These are phyloP conservation scores for Dipteronia dyeriana DNA, from an alignment of 345 rosid genomes.

Conservation along the genomic window DNA sequence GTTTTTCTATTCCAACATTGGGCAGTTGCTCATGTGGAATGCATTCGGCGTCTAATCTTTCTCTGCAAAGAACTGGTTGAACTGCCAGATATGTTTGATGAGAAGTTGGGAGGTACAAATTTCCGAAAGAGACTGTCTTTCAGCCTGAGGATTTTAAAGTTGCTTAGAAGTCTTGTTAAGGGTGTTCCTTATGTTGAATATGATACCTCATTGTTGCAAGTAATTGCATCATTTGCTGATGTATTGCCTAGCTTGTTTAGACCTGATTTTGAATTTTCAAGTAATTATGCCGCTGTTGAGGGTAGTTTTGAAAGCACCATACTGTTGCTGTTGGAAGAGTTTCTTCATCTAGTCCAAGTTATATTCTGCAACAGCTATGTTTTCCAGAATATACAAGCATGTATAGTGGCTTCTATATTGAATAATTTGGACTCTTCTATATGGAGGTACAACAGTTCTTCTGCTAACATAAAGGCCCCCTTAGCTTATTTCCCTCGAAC, in stretches of 20 bases:
- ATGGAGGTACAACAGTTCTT: slow-evolving; percentile 68
- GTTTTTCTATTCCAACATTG: slow-evolving; percentile 73
- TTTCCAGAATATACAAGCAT: slow-evolving; percentile 70
- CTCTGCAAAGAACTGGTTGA: slow-evolving; percentile 63
- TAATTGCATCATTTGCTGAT: slow-evolving; percentile 68
- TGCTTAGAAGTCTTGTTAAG: slow-evolving; percentile 66
- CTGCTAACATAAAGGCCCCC: slow-evolving; percentile 57
- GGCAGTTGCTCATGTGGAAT: slow-evolving; percentile 72
- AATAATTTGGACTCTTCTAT: slow-evolving; percentile 64
- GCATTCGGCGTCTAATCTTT: slow-evolving; percentile 57
- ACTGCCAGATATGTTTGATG: slow-evolving; percentile 55
- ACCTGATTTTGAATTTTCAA: slow-evolving; percentile 60
- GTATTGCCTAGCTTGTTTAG: slow-evolving; percentile 58
- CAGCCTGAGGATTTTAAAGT: slow-evolving; percentile 74
- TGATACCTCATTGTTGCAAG: slow-evolving; percentile 60
- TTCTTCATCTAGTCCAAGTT: slow-evolving; percentile 71
- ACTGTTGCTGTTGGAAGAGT: slow-evolving; percentile 73
- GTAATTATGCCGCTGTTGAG: slow-evolving; percentile 54
- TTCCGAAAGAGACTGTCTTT: slow-evolving; percentile 56
- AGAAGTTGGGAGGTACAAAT: slow-evolving; percentile 53
- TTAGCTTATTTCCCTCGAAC: slow-evolving; percentile 76
- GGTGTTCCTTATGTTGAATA: slow-evolving; percentile 62
- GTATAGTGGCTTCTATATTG: slow-evolving; percentile 67
- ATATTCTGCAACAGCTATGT: slow-evolving; percentile 60
- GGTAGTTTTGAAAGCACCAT: slow-evolving; percentile 72